Conservation (phyloP, 2,329 filamentous ascomycete species). For the Fusarium sp. region DNA sequence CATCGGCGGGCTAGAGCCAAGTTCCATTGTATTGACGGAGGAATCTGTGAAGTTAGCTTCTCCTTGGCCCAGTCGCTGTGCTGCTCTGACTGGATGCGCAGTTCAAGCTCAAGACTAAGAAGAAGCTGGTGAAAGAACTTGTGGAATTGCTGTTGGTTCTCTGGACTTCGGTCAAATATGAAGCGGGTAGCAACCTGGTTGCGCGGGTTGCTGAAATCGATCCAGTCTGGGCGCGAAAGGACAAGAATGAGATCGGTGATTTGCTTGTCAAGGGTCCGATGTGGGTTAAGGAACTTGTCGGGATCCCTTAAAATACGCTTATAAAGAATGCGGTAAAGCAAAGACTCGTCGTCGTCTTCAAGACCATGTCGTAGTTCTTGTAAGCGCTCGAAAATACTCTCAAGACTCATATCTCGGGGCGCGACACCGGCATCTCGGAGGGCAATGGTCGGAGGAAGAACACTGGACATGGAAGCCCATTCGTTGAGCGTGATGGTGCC, state of each 20-base stretch:
- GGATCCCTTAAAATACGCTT: slow-evolving; percentile 74
- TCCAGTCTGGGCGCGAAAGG: slow-evolving; percentile 75
- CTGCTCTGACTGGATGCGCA: slow-evolving; percentile 72
- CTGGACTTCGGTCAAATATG: slow-evolving; percentile 70
- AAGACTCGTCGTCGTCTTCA: slow-evolving; percentile 66
- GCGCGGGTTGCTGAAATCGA: slow-evolving; percentile 75
- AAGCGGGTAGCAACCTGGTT: slow-evolving; percentile 81
- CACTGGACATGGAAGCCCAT: slow-evolving; percentile 71
- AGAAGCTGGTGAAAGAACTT: slow-evolving; percentile 82
- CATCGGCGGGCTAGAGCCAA: slow-evolving; percentile 78
- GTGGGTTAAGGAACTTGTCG: slow-evolving; percentile 69
- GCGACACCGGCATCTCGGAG: slow-evolving; percentile 67
- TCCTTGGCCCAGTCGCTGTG: slow-evolving; percentile 73
- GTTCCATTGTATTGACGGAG: slow-evolving; percentile 77
- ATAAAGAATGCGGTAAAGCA: slow-evolving; percentile 74
- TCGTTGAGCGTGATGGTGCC: slow-evolving; percentile 79
- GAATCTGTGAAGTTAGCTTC: slow-evolving; percentile 71
- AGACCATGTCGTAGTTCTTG: slow-evolving; percentile 66
- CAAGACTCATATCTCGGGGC: slow-evolving; percentile 70
- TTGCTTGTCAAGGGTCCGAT: slow-evolving; percentile 74
- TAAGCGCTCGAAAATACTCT: slow-evolving; percentile 67
- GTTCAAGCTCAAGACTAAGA: slow-evolving; percentile 76
- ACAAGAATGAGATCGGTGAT: slow-evolving; percentile 78
- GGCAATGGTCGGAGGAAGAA: slow-evolving; percentile 64
- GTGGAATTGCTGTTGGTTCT: slow-evolving; percentile 67